Evolutionary conservation across 164 flowering plant species (phyloP).

Genomic region (Magnolia officinalis): DNA sequence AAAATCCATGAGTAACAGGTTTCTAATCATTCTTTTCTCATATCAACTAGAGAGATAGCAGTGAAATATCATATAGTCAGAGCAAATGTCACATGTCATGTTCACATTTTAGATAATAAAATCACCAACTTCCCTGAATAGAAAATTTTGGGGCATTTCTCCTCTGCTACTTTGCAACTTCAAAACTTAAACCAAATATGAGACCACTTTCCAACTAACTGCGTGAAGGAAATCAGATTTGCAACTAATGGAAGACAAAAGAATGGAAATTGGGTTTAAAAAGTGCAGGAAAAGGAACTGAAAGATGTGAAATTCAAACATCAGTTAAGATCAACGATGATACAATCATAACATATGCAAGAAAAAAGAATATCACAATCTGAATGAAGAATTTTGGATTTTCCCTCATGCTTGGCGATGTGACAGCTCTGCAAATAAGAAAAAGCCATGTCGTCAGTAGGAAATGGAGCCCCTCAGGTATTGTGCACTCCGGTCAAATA

Average conservation of each 20-base stretch:
- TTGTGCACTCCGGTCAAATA: not conserved
- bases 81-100: too few species aligned
- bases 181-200: too few species aligned
- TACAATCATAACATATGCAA: conserved; percentile 84
- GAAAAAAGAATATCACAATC: conserved; percentile 78
- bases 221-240: too few species aligned
- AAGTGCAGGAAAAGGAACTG: not conserved
- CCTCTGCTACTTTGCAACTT: too few species aligned
- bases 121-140: too few species aligned
- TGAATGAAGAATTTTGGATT: conserved; percentile 90
- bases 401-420: conserved; percentile 91
- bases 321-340: conserved; percentile 93
- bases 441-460: not conserved
- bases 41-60: too few species aligned
- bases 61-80: too few species aligned
- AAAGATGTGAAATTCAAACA: conserved; percentile 20
- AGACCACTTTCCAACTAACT: too few species aligned
- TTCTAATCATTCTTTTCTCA: too few species aligned
- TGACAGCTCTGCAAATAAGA: conserved; percentile 65
- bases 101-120: too few species aligned
- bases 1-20: too few species aligned
- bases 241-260: not conserved
- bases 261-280: not conserved
- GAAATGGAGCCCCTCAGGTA: not conserved
- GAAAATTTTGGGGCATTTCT: too few species aligned